A percentile compares a stretch with the other conserved stretches of the same genome.
Evolutionary conservation across 805 yeast genomes (phyloP).

Genomic region (Metschnikowia drakensbergensis): DNA sequence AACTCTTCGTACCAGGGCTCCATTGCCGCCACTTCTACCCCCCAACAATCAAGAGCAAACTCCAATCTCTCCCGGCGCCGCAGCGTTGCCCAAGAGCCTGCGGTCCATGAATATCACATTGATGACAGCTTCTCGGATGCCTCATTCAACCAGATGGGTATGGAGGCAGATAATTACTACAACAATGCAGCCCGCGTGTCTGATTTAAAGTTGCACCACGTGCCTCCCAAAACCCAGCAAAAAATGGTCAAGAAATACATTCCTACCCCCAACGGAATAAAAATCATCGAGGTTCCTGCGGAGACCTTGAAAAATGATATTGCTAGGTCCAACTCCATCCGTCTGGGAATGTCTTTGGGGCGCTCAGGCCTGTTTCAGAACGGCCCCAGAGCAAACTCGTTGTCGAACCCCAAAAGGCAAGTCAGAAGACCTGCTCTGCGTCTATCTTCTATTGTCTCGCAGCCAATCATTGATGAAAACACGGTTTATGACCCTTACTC

Average conservation of each 20-base stretch:
- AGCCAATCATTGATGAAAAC: constrained; percentile 17
- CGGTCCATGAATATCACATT: constrained; percentile 16
- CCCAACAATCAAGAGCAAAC: constrained; percentile 9
- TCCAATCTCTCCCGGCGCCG: constrained; percentile 10
- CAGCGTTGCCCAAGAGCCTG: constrained; percentile 4
- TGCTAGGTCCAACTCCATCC: constrained; percentile 38
- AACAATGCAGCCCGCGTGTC: constrained; percentile 32
- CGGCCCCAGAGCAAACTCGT: constrained; percentile 24
- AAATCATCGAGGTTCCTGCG: constrained; percentile 65
- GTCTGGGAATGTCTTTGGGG: constrained; percentile 27
- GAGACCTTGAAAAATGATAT: constrained; percentile 37
- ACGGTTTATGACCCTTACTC: constrained; percentile 24
- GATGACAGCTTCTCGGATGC: constrained; percentile 34
- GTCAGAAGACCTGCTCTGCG: constrained; percentile 12
- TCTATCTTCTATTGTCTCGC: constrained; percentile 12
- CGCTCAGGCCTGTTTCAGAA: constrained; percentile 20
- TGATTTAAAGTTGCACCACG: constrained; percentile 31
- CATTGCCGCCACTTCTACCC: constrained; percentile 8
- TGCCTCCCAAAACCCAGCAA: constrained; percentile 16
- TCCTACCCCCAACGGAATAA: constrained; percentile 70
- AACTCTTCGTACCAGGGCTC: constrained; percentile 13
- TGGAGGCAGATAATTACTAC: constrained; percentile 18
- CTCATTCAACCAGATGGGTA: constrained; percentile 27
- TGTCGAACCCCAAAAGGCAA: constrained; percentile 13
- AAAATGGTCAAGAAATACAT: constrained; percentile 64